Percentiles rank a stretch among this genome's conserved stretches.
phyloP scores from a whole-genome alignment of 2,329 filamentous ascomycete genomes.

The Stenocarpella maydis region DNA sequence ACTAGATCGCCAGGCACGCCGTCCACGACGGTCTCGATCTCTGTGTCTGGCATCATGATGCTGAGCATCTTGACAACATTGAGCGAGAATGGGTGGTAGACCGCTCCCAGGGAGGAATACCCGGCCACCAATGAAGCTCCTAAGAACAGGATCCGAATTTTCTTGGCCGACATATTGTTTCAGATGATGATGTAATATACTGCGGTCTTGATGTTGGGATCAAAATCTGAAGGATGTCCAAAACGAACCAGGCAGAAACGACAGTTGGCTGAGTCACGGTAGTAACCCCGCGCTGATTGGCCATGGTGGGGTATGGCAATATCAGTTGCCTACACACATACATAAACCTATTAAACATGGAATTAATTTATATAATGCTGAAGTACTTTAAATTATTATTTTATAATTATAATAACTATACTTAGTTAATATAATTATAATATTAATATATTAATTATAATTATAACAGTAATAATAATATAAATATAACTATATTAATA shows the following conservation, averaged over 20 bases:
- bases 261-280: constrained; percentile 17
- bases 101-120: constrained; percentile 25
- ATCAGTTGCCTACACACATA: neutral
- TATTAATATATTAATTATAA: no score
- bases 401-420: no score
- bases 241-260: neutral
- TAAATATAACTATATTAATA: no score
- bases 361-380: no score
- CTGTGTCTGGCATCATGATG: constrained; percentile 18
- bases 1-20: constrained; percentile 42
- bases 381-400: no score
- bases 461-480: no score
- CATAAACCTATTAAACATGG: no score
- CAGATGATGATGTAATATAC: neutral
- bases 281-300: constrained; percentile 6
- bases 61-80: constrained; percentile 28
- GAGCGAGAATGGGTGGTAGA: constrained; percentile 26
- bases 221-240: no score
- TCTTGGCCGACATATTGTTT: constrained; percentile 8
- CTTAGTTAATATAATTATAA: no score
- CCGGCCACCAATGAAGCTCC: constrained; percentile 32
- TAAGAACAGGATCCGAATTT: constrained; percentile 27
- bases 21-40: constrained; percentile 36
- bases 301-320: neutral
- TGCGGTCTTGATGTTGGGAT: neutral